phyloP scores from a whole-genome alignment of 2,329 filamentous ascomycete genomes.

The Colletotrichum incanum region DNA sequence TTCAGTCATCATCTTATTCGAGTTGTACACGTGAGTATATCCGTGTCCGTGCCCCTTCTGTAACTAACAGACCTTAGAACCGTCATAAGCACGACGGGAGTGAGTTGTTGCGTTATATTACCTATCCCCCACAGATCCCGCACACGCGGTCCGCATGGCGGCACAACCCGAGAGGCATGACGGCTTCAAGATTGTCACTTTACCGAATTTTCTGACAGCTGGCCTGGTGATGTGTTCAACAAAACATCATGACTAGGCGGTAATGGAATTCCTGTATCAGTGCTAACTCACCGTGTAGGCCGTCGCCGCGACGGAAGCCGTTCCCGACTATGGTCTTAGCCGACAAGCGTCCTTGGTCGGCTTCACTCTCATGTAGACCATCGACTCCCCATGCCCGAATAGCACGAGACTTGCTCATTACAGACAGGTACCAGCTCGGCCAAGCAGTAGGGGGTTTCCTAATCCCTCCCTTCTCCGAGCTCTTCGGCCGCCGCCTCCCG shows the following conservation, averaged over 20 bases:
- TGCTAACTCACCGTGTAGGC: slow-evolving; percentile 14
- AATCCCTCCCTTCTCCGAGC: slow-evolving; percentile 56
- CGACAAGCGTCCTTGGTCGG: slow-evolving; percentile 44
- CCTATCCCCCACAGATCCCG: no score
- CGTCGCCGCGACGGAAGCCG: slow-evolving; percentile 37
- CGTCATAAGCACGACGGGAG: slow-evolving; percentile 39
- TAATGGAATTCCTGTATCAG: no score
- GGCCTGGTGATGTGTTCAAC: neutral
- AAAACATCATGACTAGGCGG: neutral
- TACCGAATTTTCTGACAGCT: neutral
- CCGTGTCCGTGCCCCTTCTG: neutral
- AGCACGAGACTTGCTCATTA: neutral
- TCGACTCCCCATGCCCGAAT: neutral
- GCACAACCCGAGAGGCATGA: slow-evolving; percentile 4
- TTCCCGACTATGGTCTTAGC: slow-evolving; percentile 24
- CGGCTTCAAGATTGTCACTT: no score
- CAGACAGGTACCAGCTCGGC: slow-evolving; percentile 52
- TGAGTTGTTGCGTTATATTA: slow-evolving; percentile 4
- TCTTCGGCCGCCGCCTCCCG: slow-evolving; percentile 54
- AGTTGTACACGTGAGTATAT: slow-evolving; percentile 46
- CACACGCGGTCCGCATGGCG: slow-evolving; percentile 16
- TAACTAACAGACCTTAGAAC: slow-evolving; percentile 20
- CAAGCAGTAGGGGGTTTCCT: slow-evolving; percentile 57
- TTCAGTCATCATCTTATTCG: slow-evolving; percentile 45
- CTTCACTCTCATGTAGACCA: slow-evolving; percentile 47